Evolutionary conservation across 192 early-diverging fungal species (phyloP).

Genomic region (Irineochytrium annulatum): DNA sequence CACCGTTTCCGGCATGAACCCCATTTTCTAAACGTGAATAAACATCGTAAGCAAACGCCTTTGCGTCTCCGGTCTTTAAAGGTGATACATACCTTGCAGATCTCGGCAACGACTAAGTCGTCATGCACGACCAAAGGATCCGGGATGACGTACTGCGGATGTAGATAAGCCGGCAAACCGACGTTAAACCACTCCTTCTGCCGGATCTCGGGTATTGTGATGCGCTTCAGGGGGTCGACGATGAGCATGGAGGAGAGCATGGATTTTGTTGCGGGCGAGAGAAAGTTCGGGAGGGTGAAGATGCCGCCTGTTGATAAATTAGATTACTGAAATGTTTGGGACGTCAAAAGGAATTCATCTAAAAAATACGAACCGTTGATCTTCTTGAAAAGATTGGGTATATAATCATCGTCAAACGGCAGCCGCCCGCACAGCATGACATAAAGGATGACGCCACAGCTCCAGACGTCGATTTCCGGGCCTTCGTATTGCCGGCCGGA

Average conservation of each 20-base stretch:
- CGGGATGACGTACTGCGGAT: conserved; percentile 69
- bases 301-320: conserved; percentile 65
- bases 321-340: background rate
- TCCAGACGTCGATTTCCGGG: conserved; percentile 98
- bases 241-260: conserved; percentile 87
- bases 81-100: conserved; percentile 54
- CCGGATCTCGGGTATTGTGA: conserved; percentile 80
- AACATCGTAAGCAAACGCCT: background rate
- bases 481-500: conserved; percentile 74
- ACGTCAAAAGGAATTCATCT: background rate
- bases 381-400: conserved; percentile 76
- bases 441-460: conserved; percentile 93
- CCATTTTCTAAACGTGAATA: conserved; percentile 60
- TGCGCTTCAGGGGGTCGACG: conserved; percentile 94
- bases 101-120: conserved; percentile 73
- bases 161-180: conserved; percentile 88
- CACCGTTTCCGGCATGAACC: conserved; percentile 63
- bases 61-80: background rate
- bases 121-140: conserved; percentile 66
- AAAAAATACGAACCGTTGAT: conserved; percentile 65
- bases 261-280: conserved; percentile 76
- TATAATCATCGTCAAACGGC: conserved; percentile 98
- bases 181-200: conserved; percentile 91
- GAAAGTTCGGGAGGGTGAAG: conserved; percentile 83
- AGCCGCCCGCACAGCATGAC: conserved; percentile 94